Evolutionary conservation across 352 stramenopile genomes (phyloP), one percentile per base, ranked within the genome.

Genomic region (Pythium apleroticum): DNA sequence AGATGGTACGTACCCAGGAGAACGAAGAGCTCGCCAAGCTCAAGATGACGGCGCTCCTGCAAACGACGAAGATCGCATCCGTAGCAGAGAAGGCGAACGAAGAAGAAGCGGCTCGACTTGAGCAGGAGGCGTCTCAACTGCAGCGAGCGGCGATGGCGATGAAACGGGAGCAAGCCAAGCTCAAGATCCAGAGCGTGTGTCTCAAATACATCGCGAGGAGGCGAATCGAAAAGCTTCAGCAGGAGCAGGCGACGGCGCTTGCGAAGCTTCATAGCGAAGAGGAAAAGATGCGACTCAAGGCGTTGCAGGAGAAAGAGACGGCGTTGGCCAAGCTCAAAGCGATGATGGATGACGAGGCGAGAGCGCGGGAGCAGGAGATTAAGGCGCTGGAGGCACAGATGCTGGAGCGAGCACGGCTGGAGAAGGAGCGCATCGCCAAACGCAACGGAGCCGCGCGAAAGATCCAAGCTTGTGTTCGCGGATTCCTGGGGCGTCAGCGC

Each of bases 321-420:
- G 82, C 78, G 30, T 60, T 91, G 25, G 78, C 81, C 12, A 74
- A 76, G 59, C 67, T 91, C 19, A 86, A 92, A 43, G 71, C 69
- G 9, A 66, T 88, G 58, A 90, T 95, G 74, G 84, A 93, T 41
- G 81, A 91, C 15, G 84, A 95, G 20, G 77, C 77, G 9, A 65
- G 84, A 4, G 73, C 69, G 8, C 64, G 77, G 4, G 84, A 95
- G 35, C 80, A 90, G 45, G 86, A 95, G 64, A 74, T 90, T 43
- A 83, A 85, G 35, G 76, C 83, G 33, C 74, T 95, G 1, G 80
- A 92, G 63, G 58, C 80, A 14, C 68, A 92, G 52, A 90, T 95
- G 76, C 74, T 90, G n/a, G 82, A 93, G 45, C 84, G 81, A 11
- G 82, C 84, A 19, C 56, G 73, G n/a, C 69, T 57, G 15, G 86